These are phyloP conservation scores for Magnaporthiopsis incrustans DNA, from an alignment of 2,329 filamentous ascomycete species.

Conservation along the genomic window DNA sequence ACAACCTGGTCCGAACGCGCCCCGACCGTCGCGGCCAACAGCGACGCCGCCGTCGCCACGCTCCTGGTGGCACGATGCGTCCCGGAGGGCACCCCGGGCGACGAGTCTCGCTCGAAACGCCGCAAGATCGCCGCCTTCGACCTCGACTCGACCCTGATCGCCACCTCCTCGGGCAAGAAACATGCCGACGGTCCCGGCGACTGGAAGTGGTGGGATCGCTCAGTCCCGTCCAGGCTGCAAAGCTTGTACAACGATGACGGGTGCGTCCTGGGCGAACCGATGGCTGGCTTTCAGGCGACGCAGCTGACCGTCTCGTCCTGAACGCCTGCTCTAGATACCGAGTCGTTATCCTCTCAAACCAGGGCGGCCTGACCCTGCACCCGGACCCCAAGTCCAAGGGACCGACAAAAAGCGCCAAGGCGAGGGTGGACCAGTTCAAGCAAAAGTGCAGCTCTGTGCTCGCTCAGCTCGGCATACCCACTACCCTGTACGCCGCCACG, in stretches of 20 bases:
- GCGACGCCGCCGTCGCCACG: slow-evolving; percentile 41
- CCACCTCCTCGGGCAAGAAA: slow-evolving; percentile 70
- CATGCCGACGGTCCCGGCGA: slow-evolving; percentile 65
- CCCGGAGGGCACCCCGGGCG: slow-evolving; percentile 20
- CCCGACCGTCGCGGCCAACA: slow-evolving; percentile 15
- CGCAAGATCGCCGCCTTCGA: slow-evolving; percentile 67
- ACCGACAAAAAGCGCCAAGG: slow-evolving; percentile 55
- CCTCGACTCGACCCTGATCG: slow-evolving; percentile 80
- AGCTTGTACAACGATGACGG: slow-evolving; percentile 60
- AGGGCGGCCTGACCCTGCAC: slow-evolving; percentile 72
- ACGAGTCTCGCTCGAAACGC: slow-evolving; percentile 25
- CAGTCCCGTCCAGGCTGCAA: slow-evolving; percentile 59
- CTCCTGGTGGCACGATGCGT: slow-evolving; percentile 70
- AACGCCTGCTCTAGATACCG: slow-evolving; percentile 46
- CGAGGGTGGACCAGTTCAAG: slow-evolving; percentile 73
- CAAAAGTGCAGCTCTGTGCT: slow-evolving; percentile 66
- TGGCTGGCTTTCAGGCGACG: neutral
- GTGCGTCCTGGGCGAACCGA: slow-evolving; percentile 26
- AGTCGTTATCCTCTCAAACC: slow-evolving; percentile 79
- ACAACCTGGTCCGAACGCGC: slow-evolving; percentile 65
- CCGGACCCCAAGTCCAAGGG: slow-evolving; percentile 58
- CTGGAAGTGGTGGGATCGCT: slow-evolving; percentile 89
- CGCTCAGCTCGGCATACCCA: slow-evolving; percentile 63
- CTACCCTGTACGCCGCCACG: slow-evolving; percentile 80
- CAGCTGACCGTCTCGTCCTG: neutral